Conservation (phyloP, 345 rosid species). For the Hibiscus mutabilis region DNA sequence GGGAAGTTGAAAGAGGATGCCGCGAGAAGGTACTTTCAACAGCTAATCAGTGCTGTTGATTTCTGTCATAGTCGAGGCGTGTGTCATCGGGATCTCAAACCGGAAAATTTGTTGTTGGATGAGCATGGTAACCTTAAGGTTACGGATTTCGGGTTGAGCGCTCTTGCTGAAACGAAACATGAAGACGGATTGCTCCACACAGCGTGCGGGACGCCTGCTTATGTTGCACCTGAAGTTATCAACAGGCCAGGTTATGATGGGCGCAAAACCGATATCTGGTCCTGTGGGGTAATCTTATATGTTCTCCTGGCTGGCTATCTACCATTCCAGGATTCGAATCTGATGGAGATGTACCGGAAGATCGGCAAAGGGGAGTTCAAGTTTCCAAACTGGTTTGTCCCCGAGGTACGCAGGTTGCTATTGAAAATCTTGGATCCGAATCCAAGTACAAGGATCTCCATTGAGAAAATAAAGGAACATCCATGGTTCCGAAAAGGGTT, state of each 20-base stretch:
- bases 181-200: slow-evolving; percentile 82
- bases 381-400: slow-evolving; percentile 66
- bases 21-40: slow-evolving; percentile 72
- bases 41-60: slow-evolving; percentile 76
- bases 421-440: slow-evolving; percentile 77
- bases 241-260: slow-evolving; percentile 78
- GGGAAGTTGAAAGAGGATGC: slow-evolving; percentile 64
- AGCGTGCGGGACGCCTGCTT: slow-evolving; percentile 86
- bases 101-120: slow-evolving; percentile 75
- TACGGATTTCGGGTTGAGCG: slow-evolving; percentile 83
- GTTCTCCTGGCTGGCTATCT: slow-evolving; percentile 78
- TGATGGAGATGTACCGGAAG: slow-evolving; percentile 79
- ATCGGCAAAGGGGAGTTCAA: slow-evolving; percentile 70
- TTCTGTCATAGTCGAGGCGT: slow-evolving; percentile 91
- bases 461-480: slow-evolving; percentile 58
- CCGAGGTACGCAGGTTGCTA: slow-evolving; percentile 50
- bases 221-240: slow-evolving; percentile 88
- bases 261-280: slow-evolving; percentile 85
- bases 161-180: slow-evolving; percentile 62
- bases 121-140: slow-evolving; percentile 75
- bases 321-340: slow-evolving; percentile 67
- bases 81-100: slow-evolving; percentile 81
- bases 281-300: slow-evolving; percentile 69
- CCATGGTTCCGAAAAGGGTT: slow-evolving; percentile 69
- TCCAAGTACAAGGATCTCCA: slow-evolving; percentile 56